Percentiles rank a stretch among this genome's conserved stretches.
These are phyloP conservation scores for Kluyveromyces lactis DNA, from an alignment of 805 yeast species.

Conservation along the genomic window DNA sequence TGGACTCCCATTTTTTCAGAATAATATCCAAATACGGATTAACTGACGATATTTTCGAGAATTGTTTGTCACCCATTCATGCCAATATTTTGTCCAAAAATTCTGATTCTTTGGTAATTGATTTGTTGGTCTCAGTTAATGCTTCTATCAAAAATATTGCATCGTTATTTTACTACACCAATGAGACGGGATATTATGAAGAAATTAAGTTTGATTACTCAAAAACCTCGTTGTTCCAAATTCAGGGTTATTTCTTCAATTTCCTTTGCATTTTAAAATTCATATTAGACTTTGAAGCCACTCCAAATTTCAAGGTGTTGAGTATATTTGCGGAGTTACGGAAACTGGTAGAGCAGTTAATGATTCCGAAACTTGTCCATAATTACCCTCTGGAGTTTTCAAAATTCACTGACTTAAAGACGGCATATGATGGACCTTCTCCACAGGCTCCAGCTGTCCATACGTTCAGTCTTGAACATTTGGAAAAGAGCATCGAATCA, in stretches of 20 bases:
- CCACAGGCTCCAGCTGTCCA: constrained; percentile 1
- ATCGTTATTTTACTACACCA: constrained; percentile 11
- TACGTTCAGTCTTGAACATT: constrained; percentile 15
- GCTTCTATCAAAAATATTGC: constrained; percentile 27
- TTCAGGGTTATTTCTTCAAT: constrained; percentile 26
- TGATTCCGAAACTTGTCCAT: constrained; percentile 19
- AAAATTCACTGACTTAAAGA: constrained; percentile 12
- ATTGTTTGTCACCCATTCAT: constrained; percentile 16
- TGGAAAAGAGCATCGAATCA: constrained; percentile 24
- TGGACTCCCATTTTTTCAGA: constrained; percentile 17
- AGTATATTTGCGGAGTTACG: constrained; percentile 26
- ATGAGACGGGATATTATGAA: constrained; percentile 9
- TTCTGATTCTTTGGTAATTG: constrained; percentile 22
- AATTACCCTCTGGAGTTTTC: constrained; percentile 18
- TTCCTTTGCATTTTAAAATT: constrained; percentile 25
- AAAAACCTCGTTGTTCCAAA: constrained; percentile 21
- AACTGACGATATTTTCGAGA: constrained; percentile 13
- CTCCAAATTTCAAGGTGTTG: constrained; percentile 27
- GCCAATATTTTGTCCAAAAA: constrained; percentile 20
- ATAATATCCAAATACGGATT: constrained; percentile 21
- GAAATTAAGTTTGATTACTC: constrained; percentile 13
- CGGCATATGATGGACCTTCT: background rate
- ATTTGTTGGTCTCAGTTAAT: constrained; percentile 26
- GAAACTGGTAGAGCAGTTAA: constrained; percentile 20
- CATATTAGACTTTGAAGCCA: constrained; percentile 25